Evolutionary conservation across 139 green algal genomes (phyloP).

Genomic region (Chlamydomonas schloesseri): DNA sequence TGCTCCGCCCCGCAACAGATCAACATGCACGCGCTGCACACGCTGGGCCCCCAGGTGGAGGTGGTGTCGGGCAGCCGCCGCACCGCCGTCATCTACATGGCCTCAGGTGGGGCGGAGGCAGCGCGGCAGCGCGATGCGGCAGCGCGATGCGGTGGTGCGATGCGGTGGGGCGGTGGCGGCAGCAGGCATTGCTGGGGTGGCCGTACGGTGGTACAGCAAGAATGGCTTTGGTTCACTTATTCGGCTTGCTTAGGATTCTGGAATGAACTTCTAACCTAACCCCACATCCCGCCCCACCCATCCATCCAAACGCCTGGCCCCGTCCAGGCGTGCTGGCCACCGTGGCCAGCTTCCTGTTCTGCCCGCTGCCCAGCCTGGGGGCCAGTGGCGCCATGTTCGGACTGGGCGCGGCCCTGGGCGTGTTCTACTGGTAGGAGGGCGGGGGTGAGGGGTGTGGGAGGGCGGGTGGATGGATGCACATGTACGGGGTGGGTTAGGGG

Average conservation of each 20-base stretch:
- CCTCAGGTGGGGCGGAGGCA: constrained; percentile 22
- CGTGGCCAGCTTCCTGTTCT: constrained; percentile 62
- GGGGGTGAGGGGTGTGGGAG: too few species aligned
- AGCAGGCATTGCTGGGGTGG: too few species aligned
- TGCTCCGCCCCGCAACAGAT: constrained; percentile 61
- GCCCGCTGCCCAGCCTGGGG: constrained; percentile 56
- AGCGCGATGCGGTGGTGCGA: too few species aligned
- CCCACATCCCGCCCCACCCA: neutral
- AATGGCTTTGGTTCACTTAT: too few species aligned
- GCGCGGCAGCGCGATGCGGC: neutral
- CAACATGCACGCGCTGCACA: constrained; percentile 71
- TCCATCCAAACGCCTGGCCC: too few species aligned
- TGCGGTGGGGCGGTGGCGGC: too few species aligned
- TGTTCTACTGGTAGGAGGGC: constrained; percentile 72
- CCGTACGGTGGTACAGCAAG: too few species aligned
- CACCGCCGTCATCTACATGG: constrained; percentile 62
- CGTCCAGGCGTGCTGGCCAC: constrained; percentile 49
- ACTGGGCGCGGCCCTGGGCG: constrained; percentile 63
- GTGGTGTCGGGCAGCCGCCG: constrained; percentile 51
- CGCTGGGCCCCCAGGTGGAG: constrained; percentile 70
- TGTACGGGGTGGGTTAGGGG: too few species aligned
- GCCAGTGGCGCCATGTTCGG: constrained; percentile 71
- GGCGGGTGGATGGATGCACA: too few species aligned
- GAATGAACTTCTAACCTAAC: too few species aligned
- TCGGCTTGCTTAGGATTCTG: too few species aligned